Evolutionary conservation across 2,329 filamentous ascomycete genomes (phyloP), one percentile per base, ranked within the genome.

Genomic region (Geoglossum cookeanum): DNA sequence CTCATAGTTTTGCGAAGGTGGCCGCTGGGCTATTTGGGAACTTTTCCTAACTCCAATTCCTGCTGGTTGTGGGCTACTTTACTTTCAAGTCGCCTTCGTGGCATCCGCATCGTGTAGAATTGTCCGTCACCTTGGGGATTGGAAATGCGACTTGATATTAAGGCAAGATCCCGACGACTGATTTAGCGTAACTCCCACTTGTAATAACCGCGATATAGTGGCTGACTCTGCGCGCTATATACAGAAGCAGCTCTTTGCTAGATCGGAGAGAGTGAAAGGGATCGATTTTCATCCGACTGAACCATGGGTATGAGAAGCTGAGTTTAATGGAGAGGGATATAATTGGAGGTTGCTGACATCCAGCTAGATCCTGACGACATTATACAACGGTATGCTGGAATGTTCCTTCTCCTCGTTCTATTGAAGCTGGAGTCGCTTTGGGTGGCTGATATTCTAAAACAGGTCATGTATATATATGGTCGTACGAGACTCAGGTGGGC

Each of bases 401-500:
- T 17, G 5, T 58, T 55, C 59, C 30, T 44, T 57, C 57, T 57
- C 47, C 52, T 32, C 61, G 55, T 58, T 60, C 63, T 61, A 58
- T 57, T 55, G 29, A 60, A 49, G 29, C 56, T 17, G 22, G 22
- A 2, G 22, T 22, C 22, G 29, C 54, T 60, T 55, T 60, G 22
- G 44, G 59, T 59, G 39, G 59, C 37, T 22, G 39, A 35, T 47
- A n/a, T 60, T 57, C 59, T 62, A 57, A 6, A 62, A 58, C 60
- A 89, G 88, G 92, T 71, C 91, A 97, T 76, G 92, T 94, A 69
- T 94, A 97, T 75, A 97, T 98, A 69, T 97, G 92, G 90, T 96
- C 91, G 37, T 95, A 94, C 72, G 91, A 94, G 73, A 94, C 89
- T 55, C 89, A 94, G 70, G 75, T 77, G 69, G 59, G 68, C 51